A percentile compares a stretch with the other conserved stretches of the same genome.
phyloP scores from a whole-genome alignment of 148 eudicot species.

The Persicaria tinctoria region DNA sequence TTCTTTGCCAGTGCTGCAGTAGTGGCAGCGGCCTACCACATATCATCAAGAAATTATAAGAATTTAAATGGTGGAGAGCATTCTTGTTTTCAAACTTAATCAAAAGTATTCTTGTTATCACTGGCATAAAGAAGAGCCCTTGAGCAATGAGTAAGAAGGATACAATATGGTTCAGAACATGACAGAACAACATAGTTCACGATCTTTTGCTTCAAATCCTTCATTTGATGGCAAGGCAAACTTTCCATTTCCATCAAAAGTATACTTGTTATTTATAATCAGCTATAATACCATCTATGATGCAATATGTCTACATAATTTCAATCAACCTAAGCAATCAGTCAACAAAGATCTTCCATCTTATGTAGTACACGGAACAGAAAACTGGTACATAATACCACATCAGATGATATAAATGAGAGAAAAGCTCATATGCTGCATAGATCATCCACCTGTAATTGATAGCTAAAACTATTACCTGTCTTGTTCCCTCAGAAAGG shows the following conservation, averaged over 20 bases:
- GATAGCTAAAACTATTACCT: conserved; percentile 36
- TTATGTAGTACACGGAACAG: not conserved
- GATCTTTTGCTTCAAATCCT: not conserved
- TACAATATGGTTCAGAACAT: not conserved
- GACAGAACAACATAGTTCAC: not conserved
- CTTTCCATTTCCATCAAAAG: not conserved
- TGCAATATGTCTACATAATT: not conserved
- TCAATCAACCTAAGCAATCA: not conserved
- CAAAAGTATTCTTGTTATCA: not conserved
- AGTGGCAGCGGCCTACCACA: conserved; percentile 71
- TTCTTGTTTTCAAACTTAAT: not conserved
- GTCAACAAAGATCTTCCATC: not conserved
- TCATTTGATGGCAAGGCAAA: not conserved
- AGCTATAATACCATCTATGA: not conserved
- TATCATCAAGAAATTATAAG: not conserved
- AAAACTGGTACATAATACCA: not conserved
- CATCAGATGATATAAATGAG: not conserved
- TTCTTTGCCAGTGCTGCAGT: conserved; percentile 92
- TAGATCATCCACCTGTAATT: not conserved
- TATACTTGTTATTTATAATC: not conserved
- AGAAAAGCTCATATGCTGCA: not conserved
- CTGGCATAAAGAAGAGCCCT: not conserved
- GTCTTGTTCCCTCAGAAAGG: conserved; percentile 93
- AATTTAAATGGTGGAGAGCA: not conserved
- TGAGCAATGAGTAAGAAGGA: not conserved